Evolutionary conservation across 2,329 filamentous ascomycete species (phyloP).

Genomic region (Hymenoscyphus linearis): DNA sequence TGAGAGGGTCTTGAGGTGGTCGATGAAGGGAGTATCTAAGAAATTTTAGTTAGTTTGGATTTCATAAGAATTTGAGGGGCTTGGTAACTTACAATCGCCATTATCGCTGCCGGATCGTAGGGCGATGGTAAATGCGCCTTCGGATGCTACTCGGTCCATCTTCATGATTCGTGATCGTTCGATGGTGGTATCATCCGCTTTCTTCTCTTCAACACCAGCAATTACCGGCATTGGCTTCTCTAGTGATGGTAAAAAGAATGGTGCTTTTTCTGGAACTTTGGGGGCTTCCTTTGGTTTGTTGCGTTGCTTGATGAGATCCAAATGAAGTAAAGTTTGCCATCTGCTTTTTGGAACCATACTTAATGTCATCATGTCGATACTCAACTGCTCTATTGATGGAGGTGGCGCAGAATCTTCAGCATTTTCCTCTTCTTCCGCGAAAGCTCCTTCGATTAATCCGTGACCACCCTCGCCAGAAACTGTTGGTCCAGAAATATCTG

Average conservation of each 20-base stretch:
- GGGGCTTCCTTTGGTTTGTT: constrained; percentile 92
- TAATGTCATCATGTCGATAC: constrained; percentile 76
- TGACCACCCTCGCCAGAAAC: constrained; percentile 77
- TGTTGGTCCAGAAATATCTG: constrained; percentile 61
- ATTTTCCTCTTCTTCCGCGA: constrained; percentile 48
- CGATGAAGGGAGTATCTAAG: constrained; percentile 61
- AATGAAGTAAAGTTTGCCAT: constrained; percentile 91
- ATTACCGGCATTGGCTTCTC: constrained; percentile 31
- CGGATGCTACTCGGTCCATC: constrained; percentile 52
- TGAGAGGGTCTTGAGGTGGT: constrained; percentile 72
- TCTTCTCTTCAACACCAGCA: constrained; percentile 23
- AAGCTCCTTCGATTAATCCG: constrained; percentile 70
- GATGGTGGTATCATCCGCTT: constrained; percentile 34
- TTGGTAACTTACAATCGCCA: constrained; percentile 53
- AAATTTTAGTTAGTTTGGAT: constrained; percentile 6
- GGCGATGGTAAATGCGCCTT: constrained; percentile 54
- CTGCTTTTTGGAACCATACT: constrained; percentile 83
- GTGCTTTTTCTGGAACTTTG: constrained; percentile 87
- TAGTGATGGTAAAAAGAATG: constrained; percentile 83
- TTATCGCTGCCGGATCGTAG: constrained; percentile 48
- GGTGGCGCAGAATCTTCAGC: constrained; percentile 51
- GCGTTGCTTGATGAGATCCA: constrained; percentile 83
- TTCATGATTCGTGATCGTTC: constrained; percentile 65
- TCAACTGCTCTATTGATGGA: constrained; percentile 69
- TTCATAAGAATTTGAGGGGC: neutral